Evolutionary conservation across 2,329 filamentous ascomycete genomes (phyloP).

Genomic region (Fusarium falciforme): DNA sequence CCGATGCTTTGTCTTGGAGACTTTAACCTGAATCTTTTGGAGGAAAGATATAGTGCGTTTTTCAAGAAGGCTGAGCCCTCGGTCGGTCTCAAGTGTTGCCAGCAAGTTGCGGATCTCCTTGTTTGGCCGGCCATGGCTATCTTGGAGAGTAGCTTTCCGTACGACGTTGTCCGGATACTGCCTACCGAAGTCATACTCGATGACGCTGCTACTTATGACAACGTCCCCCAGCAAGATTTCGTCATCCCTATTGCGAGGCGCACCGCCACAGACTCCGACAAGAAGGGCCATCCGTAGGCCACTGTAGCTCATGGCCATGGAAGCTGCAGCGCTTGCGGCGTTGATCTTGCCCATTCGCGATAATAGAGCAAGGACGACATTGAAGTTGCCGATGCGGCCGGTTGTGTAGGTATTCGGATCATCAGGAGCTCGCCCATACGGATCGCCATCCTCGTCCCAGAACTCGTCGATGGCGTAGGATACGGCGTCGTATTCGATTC

Average conservation of each 20-base stretch:
- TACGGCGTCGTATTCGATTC: conserved; percentile 41
- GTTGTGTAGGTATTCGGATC: conserved; percentile 46
- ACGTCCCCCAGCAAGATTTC: conserved; percentile 9
- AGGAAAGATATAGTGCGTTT: neutral
- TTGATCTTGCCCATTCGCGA: conserved; percentile 44
- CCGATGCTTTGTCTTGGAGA: neutral
- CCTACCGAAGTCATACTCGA: conserved; percentile 5
- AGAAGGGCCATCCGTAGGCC: conserved; percentile 49
- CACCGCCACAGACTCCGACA: conserved; percentile 54
- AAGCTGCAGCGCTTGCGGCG: conserved; percentile 40
- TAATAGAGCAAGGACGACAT: conserved; percentile 44
- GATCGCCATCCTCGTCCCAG: conserved; percentile 1
- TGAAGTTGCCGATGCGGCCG: conserved; percentile 42
- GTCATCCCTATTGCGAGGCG: conserved; percentile 26
- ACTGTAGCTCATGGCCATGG: conserved; percentile 48
- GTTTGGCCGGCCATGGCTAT: neutral
- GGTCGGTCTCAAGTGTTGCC: neutral
- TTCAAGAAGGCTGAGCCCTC: neutral
- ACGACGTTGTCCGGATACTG: neutral
- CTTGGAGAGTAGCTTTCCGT: neutral
- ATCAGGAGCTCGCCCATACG: conserved; percentile 32
- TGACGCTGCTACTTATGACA: neutral
- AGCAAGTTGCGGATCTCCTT: neutral
- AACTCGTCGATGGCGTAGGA: conserved; percentile 38
- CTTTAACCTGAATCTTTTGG: neutral